Percentiles rank a stretch among this genome's conserved stretches.
phyloP scores from a whole-genome alignment of 305 asterid species.

The Lippia alba region DNA sequence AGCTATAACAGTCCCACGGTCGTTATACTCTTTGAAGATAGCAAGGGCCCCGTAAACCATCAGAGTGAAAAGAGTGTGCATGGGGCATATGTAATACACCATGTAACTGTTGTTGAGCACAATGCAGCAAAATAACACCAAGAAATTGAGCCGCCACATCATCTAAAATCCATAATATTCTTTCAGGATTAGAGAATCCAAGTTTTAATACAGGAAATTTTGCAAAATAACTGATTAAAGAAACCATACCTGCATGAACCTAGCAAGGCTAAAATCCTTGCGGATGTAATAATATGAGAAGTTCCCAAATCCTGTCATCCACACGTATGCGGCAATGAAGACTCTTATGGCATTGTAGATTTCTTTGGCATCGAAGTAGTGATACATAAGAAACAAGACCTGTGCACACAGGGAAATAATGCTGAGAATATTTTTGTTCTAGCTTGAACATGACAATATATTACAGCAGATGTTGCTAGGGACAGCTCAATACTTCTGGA shows the following conservation, averaged over 20 bases:
- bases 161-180: constrained; percentile 52
- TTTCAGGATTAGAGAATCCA: constrained; percentile 36
- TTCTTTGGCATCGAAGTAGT: constrained; percentile 85
- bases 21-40: constrained; percentile 75
- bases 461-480: neutral
- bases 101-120: constrained; percentile 70
- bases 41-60: constrained; percentile 93
- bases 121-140: constrained; percentile 79
- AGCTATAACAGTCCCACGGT: constrained; percentile 70
- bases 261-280: constrained; percentile 81
- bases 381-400: constrained; percentile 91
- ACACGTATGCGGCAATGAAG: constrained; percentile 84
- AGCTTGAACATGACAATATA: constrained; percentile 12
- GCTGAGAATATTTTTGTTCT: constrained; percentile 34
- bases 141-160: constrained; percentile 95
- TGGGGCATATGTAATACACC: constrained; percentile 88
- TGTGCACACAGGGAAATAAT: constrained; percentile 42
- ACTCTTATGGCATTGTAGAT: constrained; percentile 82
- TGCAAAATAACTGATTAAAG: constrained; percentile 6
- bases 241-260: constrained; percentile 73
- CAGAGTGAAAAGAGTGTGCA: constrained; percentile 90
- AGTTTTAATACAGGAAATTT: constrained; percentile 18
- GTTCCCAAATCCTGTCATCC: constrained; percentile 97
- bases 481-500: constrained; percentile 10
- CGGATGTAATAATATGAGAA: constrained; percentile 88